phyloP scores from a whole-genome alignment of 192 early-diverging fungal species.

The Umbelopsis sp. region DNA sequence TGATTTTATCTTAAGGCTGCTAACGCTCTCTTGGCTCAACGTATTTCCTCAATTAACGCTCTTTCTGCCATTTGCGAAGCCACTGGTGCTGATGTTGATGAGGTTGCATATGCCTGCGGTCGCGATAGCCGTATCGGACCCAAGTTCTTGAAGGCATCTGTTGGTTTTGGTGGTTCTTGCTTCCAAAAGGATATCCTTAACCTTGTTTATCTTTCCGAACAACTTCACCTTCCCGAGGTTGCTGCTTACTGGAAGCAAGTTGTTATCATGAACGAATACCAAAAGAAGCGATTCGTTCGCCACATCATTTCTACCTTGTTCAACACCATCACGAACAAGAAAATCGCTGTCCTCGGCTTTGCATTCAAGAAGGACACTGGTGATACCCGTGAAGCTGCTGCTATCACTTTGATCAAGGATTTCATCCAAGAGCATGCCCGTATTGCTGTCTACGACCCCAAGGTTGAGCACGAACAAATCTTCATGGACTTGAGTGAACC shows the following conservation, averaged over 20 bases:
- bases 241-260: conserved; percentile 94
- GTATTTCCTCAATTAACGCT: conserved; percentile 90
- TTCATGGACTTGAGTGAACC: conserved; percentile 63
- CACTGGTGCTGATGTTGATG: conserved; percentile 86
- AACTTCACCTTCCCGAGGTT: conserved; percentile 84
- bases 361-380: conserved; percentile 95
- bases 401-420: conserved; percentile 80
- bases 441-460: conserved; percentile 88
- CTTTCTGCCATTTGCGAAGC: conserved; percentile 91
- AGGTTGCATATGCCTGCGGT: conserved; percentile 90
- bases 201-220: conserved; percentile 85
- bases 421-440: conserved; percentile 78
- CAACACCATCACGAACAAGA: conserved; percentile 80
- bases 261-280: conserved; percentile 89
- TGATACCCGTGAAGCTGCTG: conserved; percentile 91
- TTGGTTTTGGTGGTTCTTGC: conserved; percentile 95
- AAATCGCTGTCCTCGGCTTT: conserved; percentile 84
- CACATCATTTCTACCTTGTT: conserved; percentile 73
- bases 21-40: conserved; percentile 92
- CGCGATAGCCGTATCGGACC: conserved; percentile 84
- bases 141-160: conserved; percentile 87
- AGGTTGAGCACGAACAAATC: conserved; percentile 77
- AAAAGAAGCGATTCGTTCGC: conserved; percentile 81
- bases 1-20: conserved; percentile 61
- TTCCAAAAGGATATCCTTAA: conserved; percentile 96